Evolutionary conservation across 768 basidiomycete genomes (phyloP), one percentile per base, ranked within the genome.

Genomic region (Boletus sensibilis): DNA sequence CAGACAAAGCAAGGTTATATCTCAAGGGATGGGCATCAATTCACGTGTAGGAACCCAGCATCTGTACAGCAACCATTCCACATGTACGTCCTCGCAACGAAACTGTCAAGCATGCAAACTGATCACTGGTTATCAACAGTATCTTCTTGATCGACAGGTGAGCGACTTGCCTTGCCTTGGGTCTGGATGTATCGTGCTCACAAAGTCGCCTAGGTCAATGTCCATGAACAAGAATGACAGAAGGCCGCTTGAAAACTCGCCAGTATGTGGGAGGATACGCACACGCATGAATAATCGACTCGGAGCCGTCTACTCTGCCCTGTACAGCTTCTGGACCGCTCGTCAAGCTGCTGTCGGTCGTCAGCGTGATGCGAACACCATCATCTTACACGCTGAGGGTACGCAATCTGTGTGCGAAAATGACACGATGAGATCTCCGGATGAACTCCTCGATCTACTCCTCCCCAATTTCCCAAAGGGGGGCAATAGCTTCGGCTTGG

Each of bases 11-110:
- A 70, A 10, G 78, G 82, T 10, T 79, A 86, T 63, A 64, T 82
- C 21, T 84, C 84, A 20, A 68, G 65, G 14, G 84, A 86, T 56
- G 85, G 85, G 0, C 85, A 86, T 60, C 59, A 74, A 10, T 87
- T 82, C 59, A 48, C 58, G 1, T 86, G 84, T 65, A 75, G 61
- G 41, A 82, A 85, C 60, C 85, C 85, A 4, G 72, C 67, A 8
- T 63, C 76, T 12, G 56, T 74, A 58, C 78, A 77, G 12, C 82
- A 80, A 57, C 72, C 83, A 0, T 85, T 81, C 65, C 84, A 86
- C 61, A 80, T 87, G 82, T 85, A 67, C 23, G 82, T 75, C 2
- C 7, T 39, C 9, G 11, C 20, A n/a, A 7, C 12, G 3, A 51
- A 40, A 23, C 18, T n/a, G 11, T 1, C 5, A n/a, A 25, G 9